Evolutionary conservation across 1,139 yeast genomes (phyloP), one percentile per base, ranked within the genome.

Genomic region (Citeromyces hawaiiensis): DNA sequence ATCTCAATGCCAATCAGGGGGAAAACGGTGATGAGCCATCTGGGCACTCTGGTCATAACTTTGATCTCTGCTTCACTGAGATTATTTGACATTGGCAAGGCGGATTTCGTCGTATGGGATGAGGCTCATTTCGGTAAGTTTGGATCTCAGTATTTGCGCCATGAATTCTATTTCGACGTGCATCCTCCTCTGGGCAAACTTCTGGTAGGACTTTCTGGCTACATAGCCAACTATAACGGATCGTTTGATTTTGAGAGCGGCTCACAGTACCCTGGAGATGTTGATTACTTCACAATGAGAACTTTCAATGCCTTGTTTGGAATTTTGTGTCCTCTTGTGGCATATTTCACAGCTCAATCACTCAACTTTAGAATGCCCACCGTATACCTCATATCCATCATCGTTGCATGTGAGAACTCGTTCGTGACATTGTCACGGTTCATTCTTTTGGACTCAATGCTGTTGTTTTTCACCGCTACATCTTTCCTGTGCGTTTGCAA

Each of bases 101-200:
- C 82, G 33, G 61, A 71, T 40, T 60, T 65, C 34, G 96, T 93
- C 9, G 79, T 87, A 7, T 91, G 99, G 99, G 98, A 88, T 60
- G 96, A 86, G 55, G 96, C 96, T 7, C 96, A 85, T 63, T 83
- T 83, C 60, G 82, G 80, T 11, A 73, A 75, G 49, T 64, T 64
- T 43, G 68, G 67, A 14, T 55, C 66, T 9, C 60, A 56, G 43
- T 80, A 80, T 52, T 60, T 78, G 44, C 68, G 70, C 43, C 76
- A 75, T 48, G 83, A 77, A 47, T 75, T 75, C 51, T 80, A 80
- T 53, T 82, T 77, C 49, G 91, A 80, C 55, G 87, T 80, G 4
- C 91, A 80, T 53, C 91, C 91, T 11, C 91, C 91, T 2, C 60
- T 80, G 45, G 87, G 87, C 4, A 80, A 80, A 52, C 68, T 80